phyloP scores from a whole-genome alignment of 768 basidiomycete species.

The Nevesoporus exiguus region DNA sequence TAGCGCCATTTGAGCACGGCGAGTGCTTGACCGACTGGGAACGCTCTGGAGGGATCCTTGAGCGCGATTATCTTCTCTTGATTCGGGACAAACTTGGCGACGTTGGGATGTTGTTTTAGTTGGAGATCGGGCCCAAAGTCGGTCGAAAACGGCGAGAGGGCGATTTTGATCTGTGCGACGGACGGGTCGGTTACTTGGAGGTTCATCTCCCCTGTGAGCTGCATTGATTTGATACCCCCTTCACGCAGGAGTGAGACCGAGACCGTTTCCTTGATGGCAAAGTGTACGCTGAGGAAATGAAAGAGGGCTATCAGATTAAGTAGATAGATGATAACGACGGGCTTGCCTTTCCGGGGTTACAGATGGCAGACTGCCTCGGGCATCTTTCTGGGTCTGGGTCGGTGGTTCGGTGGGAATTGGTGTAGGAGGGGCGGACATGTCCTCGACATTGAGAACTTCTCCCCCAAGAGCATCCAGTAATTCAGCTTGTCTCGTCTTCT shows the following conservation, averaged over 20 bases:
- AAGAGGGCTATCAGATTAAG: neutral
- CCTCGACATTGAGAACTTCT: conserved; percentile 57
- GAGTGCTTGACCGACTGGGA: conserved; percentile 85
- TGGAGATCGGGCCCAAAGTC: conserved; percentile 72
- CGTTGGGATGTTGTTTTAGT: conserved; percentile 97
- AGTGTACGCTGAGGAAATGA: conserved; percentile 62
- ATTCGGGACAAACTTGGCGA: conserved; percentile 77
- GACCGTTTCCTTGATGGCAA: conserved; percentile 79
- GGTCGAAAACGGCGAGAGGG: conserved; percentile 52
- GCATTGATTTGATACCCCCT: conserved; percentile 86
- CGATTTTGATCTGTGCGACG: conserved; percentile 67
- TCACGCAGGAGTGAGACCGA: conserved; percentile 82
- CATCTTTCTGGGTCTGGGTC: conserved; percentile 40
- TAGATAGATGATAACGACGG: neutral
- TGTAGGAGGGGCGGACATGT: conserved; percentile 47
- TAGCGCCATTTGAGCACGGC: conserved; percentile 94
- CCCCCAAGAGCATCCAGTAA: conserved; percentile 84
- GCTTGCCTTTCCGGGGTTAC: conserved; percentile 74
- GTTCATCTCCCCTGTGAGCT: conserved; percentile 94
- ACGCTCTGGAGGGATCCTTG: conserved; percentile 77
- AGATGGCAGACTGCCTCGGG: conserved; percentile 64
- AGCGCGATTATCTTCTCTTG: conserved; percentile 68
- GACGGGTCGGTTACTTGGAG: conserved; percentile 77
- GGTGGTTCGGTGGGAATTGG: conserved; percentile 48
- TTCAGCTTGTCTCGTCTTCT: conserved; percentile 88